Evolutionary conservation across 2,329 filamentous ascomycete species (phyloP).

Genomic region (Metarhizium sp.): DNA sequence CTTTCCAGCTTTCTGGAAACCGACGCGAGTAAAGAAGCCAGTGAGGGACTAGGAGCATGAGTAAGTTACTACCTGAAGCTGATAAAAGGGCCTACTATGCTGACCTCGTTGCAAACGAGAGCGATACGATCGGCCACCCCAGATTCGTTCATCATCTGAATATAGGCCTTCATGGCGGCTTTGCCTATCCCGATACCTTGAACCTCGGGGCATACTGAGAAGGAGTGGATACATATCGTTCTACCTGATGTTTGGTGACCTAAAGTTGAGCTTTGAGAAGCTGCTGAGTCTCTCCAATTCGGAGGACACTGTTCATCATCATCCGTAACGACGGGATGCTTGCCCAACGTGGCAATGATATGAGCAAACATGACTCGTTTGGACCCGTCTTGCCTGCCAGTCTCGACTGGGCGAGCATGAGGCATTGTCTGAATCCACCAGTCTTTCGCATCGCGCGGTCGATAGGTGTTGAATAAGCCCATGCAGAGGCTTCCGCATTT

Average conservation of each 20-base stretch:
- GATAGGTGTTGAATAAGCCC: constrained; percentile 66
- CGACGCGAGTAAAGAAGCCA: constrained; percentile 65
- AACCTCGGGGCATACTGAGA: constrained; percentile 68
- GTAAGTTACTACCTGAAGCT: neutral
- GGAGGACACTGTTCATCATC: constrained; percentile 62
- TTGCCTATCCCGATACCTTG: constrained; percentile 67
- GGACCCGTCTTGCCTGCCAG: constrained; percentile 20
- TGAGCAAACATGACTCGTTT: constrained; percentile 62
- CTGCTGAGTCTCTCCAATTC: constrained; percentile 50
- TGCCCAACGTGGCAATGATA: constrained; percentile 64
- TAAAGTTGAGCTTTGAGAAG: constrained; percentile 24
- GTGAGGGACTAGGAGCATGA: constrained; percentile 46
- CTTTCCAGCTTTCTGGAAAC: constrained; percentile 59
- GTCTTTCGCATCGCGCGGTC: constrained; percentile 34
- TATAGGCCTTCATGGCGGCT: constrained; percentile 43
- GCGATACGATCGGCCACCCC: constrained; percentile 63
- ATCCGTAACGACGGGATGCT: constrained; percentile 42
- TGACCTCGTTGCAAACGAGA: constrained; percentile 56
- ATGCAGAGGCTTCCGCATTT: constrained; percentile 54
- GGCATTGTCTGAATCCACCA: constrained; percentile 40
- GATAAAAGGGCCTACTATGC: neutral
- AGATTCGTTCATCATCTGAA: constrained; percentile 60
- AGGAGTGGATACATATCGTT: constrained; percentile 73
- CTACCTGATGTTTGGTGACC: constrained; percentile 67
- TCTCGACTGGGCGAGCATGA: constrained; percentile 48